phyloP scores from a whole-genome alignment of 2,329 filamentous ascomycete genomes.

The Xylogone sp. region DNA sequence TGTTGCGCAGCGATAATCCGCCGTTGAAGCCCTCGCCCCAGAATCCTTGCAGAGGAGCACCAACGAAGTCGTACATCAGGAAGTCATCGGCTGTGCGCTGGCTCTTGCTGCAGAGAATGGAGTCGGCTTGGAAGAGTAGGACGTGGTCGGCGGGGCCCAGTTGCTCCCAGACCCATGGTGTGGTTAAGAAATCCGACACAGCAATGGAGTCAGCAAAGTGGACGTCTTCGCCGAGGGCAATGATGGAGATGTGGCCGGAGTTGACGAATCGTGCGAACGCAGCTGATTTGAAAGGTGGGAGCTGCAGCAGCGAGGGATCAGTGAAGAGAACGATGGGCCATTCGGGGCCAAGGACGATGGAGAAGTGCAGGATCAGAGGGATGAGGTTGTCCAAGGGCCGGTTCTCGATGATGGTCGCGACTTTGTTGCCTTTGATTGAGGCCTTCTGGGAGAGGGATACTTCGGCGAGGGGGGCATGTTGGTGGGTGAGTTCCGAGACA shows the following conservation, averaged over 20 bases:
- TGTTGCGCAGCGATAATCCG: conserved; percentile 33
- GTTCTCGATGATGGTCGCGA: conserved; percentile 35
- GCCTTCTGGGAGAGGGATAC: neutral
- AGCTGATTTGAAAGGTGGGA: conserved; percentile 28
- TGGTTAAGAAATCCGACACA: conserved; percentile 26
- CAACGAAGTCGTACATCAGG: conserved; percentile 32
- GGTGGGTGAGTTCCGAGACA: neutral
- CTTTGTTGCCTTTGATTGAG: conserved; percentile 44
- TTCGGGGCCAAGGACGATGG: conserved; percentile 35
- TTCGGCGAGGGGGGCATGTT: neutral
- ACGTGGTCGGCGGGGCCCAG: conserved; percentile 29
- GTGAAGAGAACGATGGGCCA: conserved; percentile 44
- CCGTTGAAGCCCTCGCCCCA: conserved; percentile 29
- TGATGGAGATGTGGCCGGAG: conserved; percentile 31
- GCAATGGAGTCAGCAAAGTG: conserved; percentile 29
- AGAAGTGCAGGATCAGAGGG: conserved; percentile 36
- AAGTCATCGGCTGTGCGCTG: conserved; percentile 30
- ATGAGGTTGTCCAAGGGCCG: conserved; percentile 30
- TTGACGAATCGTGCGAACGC: conserved; percentile 34
- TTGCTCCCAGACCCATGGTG: conserved; percentile 30
- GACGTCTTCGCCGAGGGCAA: conserved; percentile 31
- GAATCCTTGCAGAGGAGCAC: conserved; percentile 24
- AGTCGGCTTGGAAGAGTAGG: conserved; percentile 32
- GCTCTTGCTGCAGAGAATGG: conserved; percentile 31
- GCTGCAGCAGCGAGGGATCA: conserved; percentile 10